Evolutionary conservation across 805 yeast genomes (phyloP).

Genomic region (Candida pini): DNA sequence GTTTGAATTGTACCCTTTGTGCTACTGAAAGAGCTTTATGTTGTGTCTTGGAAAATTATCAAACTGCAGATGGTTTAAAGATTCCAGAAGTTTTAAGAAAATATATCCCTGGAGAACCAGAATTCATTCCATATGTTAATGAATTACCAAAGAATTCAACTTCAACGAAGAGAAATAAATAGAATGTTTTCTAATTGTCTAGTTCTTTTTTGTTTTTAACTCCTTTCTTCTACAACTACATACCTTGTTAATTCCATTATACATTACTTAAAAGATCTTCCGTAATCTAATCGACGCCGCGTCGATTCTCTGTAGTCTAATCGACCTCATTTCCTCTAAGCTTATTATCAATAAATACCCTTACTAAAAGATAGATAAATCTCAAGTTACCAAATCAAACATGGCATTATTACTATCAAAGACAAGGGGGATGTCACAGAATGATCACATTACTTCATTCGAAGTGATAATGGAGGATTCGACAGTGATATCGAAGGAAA

Average conservation of each 20-base stretch:
- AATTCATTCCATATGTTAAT: conserved; percentile 83
- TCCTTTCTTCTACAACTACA: no score
- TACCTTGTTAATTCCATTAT: no score
- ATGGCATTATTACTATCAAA: no score
- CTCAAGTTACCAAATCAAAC: no score
- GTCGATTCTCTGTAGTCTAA: no score
- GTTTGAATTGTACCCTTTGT: conserved; percentile 93
- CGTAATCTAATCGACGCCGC: no score
- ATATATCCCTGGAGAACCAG: conserved; percentile 98
- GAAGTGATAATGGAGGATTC: conserved; percentile 8
- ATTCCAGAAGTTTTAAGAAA: conserved; percentile 94
- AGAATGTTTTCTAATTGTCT: no score
- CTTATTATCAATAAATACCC: no score
- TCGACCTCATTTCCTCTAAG: no score
- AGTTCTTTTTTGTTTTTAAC: no score
- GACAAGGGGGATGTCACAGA: background rate
- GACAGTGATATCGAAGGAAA: conserved; percentile 7
- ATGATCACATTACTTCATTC: background rate
- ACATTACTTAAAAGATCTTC: no score
- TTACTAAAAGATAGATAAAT: no score
- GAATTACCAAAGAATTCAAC: conserved; percentile 94
- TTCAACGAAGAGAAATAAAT: conserved; percentile 63
- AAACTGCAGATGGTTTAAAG: conserved; percentile 90
- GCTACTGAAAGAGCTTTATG: conserved; percentile 98
- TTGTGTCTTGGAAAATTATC: conserved; percentile 96